Base-by-base conservation (phyloP, 768 basidiomycete genomes). In the Naganishia vishniacii region DNA sequence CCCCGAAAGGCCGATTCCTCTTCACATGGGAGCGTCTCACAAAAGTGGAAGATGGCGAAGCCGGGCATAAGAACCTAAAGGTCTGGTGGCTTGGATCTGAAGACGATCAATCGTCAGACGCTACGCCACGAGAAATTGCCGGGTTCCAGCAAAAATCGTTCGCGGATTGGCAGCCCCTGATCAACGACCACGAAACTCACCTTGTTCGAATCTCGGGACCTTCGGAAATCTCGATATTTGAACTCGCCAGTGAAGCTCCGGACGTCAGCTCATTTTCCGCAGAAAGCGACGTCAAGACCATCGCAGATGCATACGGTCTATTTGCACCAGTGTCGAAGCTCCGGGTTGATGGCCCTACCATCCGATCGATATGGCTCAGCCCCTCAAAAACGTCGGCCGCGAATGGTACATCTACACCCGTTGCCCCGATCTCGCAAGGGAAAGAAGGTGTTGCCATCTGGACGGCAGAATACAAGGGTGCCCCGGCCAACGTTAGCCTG, bases 21-120 rank as follows among this genome's bases (percentile, higher is more conserved):
- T 93, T 91, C 59, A 93, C 90, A 48, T 98, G 93, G 90, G 93
- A 97, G 79, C 84, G 95, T 64, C 89, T 88, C 83, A 84, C 85
- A 71, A 95, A 95, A 79, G 83, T 88, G 53, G 93, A 91, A 75
- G 92, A 92, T 68, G 90, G 88, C 16, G 65, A 69, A 61, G 75
- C 84, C 1, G 90, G 91, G 78, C 89, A 94, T 82, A 93, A 89
- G 81, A 99, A 99, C 76, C 84, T 93, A 65, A 86, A 89, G 65
- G 82, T 97, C 68, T 99, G 92, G 82, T 87, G 87, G 68, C 86
- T 83, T n/a, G 62, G 62, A 15, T 51, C 48, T 25, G 62, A 63
- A 28, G 48, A 42, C 18, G 51, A 51, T 18, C 86, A 85, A 11
- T 87, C 89, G 0, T 91, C 90, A 47, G 84, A 63, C 31, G 47